Base-by-base conservation (phyloP, 2,329 filamentous ascomycete genomes). In the Colletotrichum shisoi region DNA sequence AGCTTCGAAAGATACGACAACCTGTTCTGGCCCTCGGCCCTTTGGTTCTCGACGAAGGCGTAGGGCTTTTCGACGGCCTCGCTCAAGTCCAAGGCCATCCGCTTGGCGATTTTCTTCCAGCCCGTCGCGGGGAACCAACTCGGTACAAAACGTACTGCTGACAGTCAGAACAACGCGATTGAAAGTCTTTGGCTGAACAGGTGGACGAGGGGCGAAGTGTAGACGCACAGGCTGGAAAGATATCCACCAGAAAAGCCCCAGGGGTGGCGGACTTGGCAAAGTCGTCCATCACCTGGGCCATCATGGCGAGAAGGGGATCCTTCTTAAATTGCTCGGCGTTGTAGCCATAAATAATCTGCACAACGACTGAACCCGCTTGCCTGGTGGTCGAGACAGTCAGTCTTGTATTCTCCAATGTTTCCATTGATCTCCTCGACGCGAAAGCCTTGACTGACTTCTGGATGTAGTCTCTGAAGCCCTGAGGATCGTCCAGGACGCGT, bases 91-190 rank as follows among this genome's bases (percentile, higher is more conserved):
- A n/a, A n/a, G 17, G 27, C 52, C 58, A 68, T 21, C 63, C 27
- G 9, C 24, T 57, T 45, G 8, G 69, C 70, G 3, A 49, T 31
- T 13, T 57, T 48, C 53, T 72, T 65, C 46, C 69, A 72, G 7
- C 44, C 63, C 0, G 70, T 42, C 0, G 69, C 70, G 3, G 71
- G 71, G 9, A 70, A 57, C 70, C 70, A 69, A 5, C 52, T 45
- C 1, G 71, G 71, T 6, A 71, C 44, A 46, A 65, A 60, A 34
- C 53, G 52, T 37, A 72, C 80, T 81, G 44, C 3, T 12, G 7
- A 3, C 3, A 4, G 21, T 60, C 21, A 60, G 48, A 4, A 37
- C 17, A 13, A 15, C 12, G 21, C 5, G 12, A 1, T 3, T 24
- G 21, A 9, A 4, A 15, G 31, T 9, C 7, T 31, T 8, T 31